Base-by-base conservation (phyloP, 345 rosid genomes). In the Brassica carinata region DNA sequence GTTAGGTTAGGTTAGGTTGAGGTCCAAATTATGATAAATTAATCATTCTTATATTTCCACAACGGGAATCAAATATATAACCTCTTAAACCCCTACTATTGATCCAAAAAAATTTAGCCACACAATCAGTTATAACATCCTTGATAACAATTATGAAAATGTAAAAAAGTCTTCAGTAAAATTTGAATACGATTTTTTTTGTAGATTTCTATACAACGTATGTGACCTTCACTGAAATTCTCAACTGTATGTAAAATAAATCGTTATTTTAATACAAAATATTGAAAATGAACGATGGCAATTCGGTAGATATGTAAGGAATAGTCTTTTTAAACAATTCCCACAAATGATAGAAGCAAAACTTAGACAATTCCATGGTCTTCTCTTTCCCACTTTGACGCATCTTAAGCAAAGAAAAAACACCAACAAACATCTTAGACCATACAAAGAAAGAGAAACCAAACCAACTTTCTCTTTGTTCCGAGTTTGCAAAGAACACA, bases 331-430 rank as follows among this genome's bases (percentile, higher is more conserved):
- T 0, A 2, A 3, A 26, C 36, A 70, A 2, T 2, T 17, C 62
- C 51, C 29, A 67, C 13, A 9, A 59, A 61, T 11, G 65, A 67
- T 7, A 59, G 11, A 80, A 64, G 17, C 83, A 70, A 75, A 75
- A 75, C 69, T 66, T 17, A 64, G 76, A 75, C 76, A 31, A 75
- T 75, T 65, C 18, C 63, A 75, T 64, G 69, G 72, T 75, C 73
- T 64, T 81, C 77, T 71, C 65, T 61, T 70, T 76, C 77, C 84
- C 72, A 81, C 77, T 81, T 81, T 81, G 80, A 81, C 77, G 80
- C 80, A 71, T 59, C 74, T 1, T 71, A 76, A 57, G 51, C 31
- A 40, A 66, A 73, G 5, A 40, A 66, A 23, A 76, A 71, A 27
- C 30, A 61, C 70, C 26, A 74, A 17, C 75, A 36, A 45, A n/a